A percentile compares a stretch with the other conserved stretches of the same genome.
Evolutionary conservation across 140 eudicot genomes (phyloP).

Genomic region (Cichorium intybus): DNA sequence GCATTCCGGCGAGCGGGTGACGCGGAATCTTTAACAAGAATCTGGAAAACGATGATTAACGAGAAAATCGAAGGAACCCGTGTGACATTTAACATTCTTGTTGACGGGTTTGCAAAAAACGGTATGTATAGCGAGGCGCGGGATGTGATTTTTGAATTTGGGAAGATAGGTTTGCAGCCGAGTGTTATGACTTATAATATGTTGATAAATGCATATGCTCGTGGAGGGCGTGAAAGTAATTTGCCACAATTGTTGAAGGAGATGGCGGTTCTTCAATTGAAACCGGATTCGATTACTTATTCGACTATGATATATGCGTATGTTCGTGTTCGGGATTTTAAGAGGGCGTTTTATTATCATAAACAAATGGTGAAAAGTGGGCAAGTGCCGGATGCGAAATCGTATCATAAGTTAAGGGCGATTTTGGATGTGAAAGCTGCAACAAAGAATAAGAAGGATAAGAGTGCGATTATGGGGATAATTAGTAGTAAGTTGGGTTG

Average conservation of each 20-base stretch:
- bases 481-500: conserved; percentile 71
- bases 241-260: conserved; percentile 80
- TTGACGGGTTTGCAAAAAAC: conserved; percentile 93
- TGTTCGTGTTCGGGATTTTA: conserved; percentile 84
- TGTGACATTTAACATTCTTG: conserved; percentile 74
- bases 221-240: conserved; percentile 80
- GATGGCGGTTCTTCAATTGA: conserved; percentile 67
- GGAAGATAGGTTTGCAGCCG: conserved; percentile 78
- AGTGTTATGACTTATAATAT: conserved; percentile 91
- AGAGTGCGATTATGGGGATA: conserved; percentile 90
- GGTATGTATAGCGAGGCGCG: conserved; percentile 85
- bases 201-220: conserved; percentile 90
- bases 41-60: conserved; percentile 83
- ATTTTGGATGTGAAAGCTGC: conserved; percentile 88
- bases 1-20: conserved; percentile 92
- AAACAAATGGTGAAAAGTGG: conserved; percentile 94
- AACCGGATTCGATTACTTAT: conserved; percentile 87
- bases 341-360: conserved; percentile 84
- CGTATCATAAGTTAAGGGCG: conserved; percentile 75
- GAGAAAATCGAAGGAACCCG: conserved; percentile 80
- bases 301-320: conserved; percentile 89
- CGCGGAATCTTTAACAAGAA: conserved; percentile 58
- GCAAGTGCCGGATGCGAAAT: conserved; percentile 82
- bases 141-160: conserved; percentile 77
- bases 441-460: conserved; percentile 77